Conservation (phyloP, 164 flowering plant species). For the Echeveria elegans region DNA sequence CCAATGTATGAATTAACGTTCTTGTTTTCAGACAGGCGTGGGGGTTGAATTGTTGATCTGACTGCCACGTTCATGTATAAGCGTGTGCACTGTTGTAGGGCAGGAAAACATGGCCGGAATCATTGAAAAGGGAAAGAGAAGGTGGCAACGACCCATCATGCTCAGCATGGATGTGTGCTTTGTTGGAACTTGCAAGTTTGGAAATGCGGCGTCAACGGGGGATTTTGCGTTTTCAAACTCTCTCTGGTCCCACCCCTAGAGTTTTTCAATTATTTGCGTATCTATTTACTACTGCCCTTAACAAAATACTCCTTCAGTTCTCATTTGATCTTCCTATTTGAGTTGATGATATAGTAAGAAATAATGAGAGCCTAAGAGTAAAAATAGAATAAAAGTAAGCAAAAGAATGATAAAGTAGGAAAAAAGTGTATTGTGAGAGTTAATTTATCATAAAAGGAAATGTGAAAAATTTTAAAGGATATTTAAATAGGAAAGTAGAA, state of each 20-base stretch:
- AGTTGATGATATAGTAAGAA: too few species aligned
- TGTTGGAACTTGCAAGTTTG: not conserved
- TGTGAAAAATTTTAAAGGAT: too few species aligned
- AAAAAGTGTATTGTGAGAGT: too few species aligned
- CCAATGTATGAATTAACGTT: not conserved
- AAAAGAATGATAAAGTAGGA: too few species aligned
- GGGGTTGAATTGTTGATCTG: not conserved
- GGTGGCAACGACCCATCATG: not conserved
- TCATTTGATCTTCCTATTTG: too few species aligned
- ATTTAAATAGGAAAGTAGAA: too few species aligned
- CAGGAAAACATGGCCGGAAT: conserved; percentile 1
- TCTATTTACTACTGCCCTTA: not conserved
- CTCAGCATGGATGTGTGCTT: too few species aligned
- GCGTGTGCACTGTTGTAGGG: not conserved
- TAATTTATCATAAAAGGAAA: too few species aligned
- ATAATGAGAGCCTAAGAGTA: too few species aligned
- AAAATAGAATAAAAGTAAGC: too few species aligned
- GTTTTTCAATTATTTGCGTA: not conserved
- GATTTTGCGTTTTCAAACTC: conserved; percentile 1
- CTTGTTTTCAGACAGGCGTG: not conserved
- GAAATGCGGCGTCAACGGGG: conserved; percentile 6
- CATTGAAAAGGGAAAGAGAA: not conserved
- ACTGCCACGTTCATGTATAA: not conserved
- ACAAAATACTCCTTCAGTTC: not conserved
- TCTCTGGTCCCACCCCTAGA: not conserved